phyloP scores from a whole-genome alignment of 2,329 filamentous ascomycete genomes.

The Phyllosticta ampelicida region DNA sequence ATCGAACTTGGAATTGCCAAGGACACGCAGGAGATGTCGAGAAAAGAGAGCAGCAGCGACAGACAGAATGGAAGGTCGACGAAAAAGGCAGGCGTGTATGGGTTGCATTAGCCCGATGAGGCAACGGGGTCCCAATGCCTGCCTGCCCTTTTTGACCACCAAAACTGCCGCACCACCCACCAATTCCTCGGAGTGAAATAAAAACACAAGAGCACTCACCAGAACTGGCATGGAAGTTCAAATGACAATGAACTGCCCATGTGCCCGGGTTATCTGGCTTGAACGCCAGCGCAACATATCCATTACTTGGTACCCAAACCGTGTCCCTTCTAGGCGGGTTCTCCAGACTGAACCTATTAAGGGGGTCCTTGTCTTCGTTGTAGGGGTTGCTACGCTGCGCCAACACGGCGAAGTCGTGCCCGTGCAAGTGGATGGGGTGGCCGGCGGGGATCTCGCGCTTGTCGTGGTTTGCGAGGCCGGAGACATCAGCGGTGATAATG shows the following conservation, averaged over 20 bases:
- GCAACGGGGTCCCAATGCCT: neutral
- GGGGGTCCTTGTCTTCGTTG: constrained; percentile 31
- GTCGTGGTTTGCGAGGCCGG: neutral
- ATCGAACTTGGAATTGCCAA: too few relatives aligned
- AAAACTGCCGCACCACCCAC: neutral
- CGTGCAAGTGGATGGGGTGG: constrained; percentile 20
- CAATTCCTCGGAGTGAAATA: neutral
- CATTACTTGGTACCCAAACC: constrained; percentile 20
- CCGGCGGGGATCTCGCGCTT: constrained; percentile 13
- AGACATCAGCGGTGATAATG: constrained; percentile 16
- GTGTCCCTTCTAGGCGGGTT: constrained; percentile 27
- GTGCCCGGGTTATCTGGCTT: constrained; percentile 27
- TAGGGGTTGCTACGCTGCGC: constrained; percentile 22
- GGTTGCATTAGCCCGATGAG: neutral
- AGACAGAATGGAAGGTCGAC: neutral
- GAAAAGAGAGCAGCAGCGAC: too few relatives aligned
- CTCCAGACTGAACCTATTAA: constrained; percentile 30
- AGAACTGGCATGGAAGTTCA: constrained; percentile 26
- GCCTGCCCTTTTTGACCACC: too few relatives aligned
- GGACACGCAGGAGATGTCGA: too few relatives aligned
- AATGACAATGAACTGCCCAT: constrained; percentile 30
- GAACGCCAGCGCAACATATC: constrained; percentile 25
- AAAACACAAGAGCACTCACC: neutral
- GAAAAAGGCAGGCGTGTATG: neutral
- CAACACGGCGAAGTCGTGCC: constrained; percentile 22